These are phyloP conservation scores for Yarrowia keelungensis DNA, from an alignment of 805 yeast species.

Conservation along the genomic window DNA sequence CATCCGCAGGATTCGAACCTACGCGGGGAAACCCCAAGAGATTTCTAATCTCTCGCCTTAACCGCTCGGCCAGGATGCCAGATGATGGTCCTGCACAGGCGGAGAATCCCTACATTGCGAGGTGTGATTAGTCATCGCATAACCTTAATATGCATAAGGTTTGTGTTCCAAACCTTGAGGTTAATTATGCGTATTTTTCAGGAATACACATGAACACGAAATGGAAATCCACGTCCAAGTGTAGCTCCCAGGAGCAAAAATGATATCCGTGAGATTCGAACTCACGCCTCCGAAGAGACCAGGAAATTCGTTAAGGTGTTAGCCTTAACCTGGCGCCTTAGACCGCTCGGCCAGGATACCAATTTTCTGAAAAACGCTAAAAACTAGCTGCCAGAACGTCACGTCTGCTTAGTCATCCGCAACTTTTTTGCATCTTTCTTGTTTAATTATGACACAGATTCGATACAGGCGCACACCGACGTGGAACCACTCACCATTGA, in stretches of 20 bases:
- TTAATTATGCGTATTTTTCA: no score
- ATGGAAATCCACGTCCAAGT: not conserved
- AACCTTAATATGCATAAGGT: no score
- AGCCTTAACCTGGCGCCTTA: conserved; percentile 40
- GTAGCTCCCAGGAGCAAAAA: not conserved
- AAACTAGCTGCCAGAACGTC: no score
- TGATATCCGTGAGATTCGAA: conserved; percentile 38
- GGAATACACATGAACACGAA: no score
- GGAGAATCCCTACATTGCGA: not conserved
- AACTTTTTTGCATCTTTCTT: not conserved
- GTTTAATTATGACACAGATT: no score
- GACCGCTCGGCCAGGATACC: conserved; percentile 39
- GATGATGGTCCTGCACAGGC: not conserved
- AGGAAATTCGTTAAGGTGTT: conserved; percentile 33
- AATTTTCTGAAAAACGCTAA: not conserved
- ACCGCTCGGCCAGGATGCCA: conserved; percentile 36
- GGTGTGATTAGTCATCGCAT: not conserved
- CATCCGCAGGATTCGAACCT: conserved; percentile 36
- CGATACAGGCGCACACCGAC: no score
- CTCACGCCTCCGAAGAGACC: conserved; percentile 40
- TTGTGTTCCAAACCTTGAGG: no score
- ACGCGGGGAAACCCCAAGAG: conserved; percentile 36
- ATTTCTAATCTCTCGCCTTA: conserved; percentile 34
- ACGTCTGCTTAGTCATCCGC: not conserved
- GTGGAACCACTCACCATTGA: no score